phyloP scores from a whole-genome alignment of 2,329 filamentous ascomycete species.

The Coniochaeta hoffmannii region DNA sequence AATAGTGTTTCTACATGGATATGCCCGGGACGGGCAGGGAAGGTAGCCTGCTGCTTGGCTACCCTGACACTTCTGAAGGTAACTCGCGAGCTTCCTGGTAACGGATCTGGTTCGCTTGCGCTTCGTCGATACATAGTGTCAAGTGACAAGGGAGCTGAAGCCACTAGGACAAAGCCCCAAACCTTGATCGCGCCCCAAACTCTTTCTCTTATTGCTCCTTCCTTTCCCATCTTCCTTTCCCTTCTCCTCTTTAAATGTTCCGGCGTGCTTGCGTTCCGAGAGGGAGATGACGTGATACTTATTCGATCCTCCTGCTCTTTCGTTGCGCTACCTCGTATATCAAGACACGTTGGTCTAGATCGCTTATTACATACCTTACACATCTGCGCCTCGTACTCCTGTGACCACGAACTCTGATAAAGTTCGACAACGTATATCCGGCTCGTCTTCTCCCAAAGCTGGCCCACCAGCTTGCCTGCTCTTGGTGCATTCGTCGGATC shows the following conservation, averaged over 20 bases:
- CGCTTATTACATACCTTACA: conserved; percentile 14
- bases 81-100: neutral
- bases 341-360: conserved; percentile 2
- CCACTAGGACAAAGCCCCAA: conserved; percentile 11
- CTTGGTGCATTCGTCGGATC: neutral
- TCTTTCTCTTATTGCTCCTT: conserved; percentile 8
- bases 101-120: conserved; percentile 5
- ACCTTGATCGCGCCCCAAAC: conserved; percentile 9
- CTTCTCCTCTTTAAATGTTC: conserved; percentile 3
- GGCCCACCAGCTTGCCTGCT: neutral
- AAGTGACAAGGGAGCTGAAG: conserved; percentile 11
- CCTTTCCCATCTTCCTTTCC: conserved; percentile 6
- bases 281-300: neutral
- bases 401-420: neutral
- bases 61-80: too few relatives aligned
- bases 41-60: neutral
- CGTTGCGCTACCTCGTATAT: conserved; percentile 1
- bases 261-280: neutral
- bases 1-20: neutral
- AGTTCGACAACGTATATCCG: neutral
- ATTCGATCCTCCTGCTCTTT: neutral
- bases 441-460: neutral
- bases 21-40: neutral
- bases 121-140: neutral
- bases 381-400: conserved; percentile 9